Evolutionary conservation across 768 basidiomycete genomes (phyloP).

Genomic region (Gloeostereum incarnatum): DNA sequence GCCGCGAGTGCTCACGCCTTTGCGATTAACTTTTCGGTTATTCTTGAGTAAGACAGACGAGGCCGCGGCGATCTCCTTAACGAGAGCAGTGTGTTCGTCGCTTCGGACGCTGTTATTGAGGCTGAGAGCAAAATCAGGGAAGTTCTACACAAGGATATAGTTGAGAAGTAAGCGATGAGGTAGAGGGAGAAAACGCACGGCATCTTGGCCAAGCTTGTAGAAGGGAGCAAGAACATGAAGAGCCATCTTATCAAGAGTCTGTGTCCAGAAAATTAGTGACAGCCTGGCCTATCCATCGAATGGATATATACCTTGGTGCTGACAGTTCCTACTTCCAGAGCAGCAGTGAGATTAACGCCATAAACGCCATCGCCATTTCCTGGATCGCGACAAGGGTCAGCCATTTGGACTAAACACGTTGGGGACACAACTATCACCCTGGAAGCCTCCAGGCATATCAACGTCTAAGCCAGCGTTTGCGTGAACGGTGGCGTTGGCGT

Average conservation of each 20-base stretch:
- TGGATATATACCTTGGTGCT: slow-evolving; percentile 20
- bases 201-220: slow-evolving; percentile 39
- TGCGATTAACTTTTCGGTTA: slow-evolving; percentile 25
- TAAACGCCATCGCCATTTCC: slow-evolving; percentile 28
- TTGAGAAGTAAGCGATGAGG: too few relatives aligned
- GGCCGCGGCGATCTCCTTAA: slow-evolving; percentile 53
- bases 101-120: slow-evolving; percentile 32
- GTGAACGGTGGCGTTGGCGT: slow-evolving; percentile 34
- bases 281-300: too few relatives aligned
- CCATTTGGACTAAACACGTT: too few relatives aligned
- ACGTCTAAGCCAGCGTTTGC: slow-evolving; percentile 40
- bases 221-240: slow-evolving; percentile 32
- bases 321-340: slow-evolving; percentile 25
- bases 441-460: slow-evolving; percentile 42
- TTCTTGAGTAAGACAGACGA: slow-evolving; percentile 69
- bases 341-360: slow-evolving; percentile 18
- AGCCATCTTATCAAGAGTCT: slow-evolving; percentile 39
- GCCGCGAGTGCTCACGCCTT: slow-evolving; percentile 25
- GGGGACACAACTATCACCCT: slow-evolving; percentile 31
- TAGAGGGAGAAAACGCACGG: too few relatives aligned
- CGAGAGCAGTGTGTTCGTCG: slow-evolving; percentile 37
- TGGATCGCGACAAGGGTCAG: not conserved
- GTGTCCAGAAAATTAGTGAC: not conserved
- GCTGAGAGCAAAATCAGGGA: slow-evolving; percentile 33
- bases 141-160: slow-evolving; percentile 31